Evolutionary conservation across 805 yeast species (phyloP).

Genomic region (Cyberlindnera maritima): DNA sequence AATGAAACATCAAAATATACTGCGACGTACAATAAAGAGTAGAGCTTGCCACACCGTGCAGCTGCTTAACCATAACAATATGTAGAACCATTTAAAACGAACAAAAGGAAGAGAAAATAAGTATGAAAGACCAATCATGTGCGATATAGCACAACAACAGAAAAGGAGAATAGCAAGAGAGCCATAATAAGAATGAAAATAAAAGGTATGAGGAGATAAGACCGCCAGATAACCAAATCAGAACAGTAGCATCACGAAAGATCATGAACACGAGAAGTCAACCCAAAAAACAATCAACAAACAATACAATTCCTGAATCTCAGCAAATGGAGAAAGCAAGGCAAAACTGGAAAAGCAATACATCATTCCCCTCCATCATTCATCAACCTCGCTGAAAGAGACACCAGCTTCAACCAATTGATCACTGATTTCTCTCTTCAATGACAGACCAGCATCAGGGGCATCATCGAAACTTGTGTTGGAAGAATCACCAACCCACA

Average conservation of each 20-base stretch:
- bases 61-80: no score
- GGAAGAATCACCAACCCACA: conserved; percentile 30
- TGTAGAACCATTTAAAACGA: neutral
- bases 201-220: no score
- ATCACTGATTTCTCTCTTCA: conserved; percentile 32
- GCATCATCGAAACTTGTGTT: conserved; percentile 24
- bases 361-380: neutral
- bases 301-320: neutral
- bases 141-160: neutral
- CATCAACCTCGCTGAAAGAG: conserved; percentile 21
- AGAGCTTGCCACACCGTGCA: no score
- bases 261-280: no score
- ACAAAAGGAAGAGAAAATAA: neutral
- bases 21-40: neutral
- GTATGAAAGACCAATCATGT: neutral
- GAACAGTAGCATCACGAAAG: no score
- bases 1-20: no score
- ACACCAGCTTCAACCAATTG: conserved; percentile 28
- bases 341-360: no score
- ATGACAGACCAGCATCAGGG: conserved; percentile 21
- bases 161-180: neutral
- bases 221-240: no score
- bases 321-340: neutral
- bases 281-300: neutral
- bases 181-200: no score